These are phyloP conservation scores for Phytophthora nicotianae DNA, from an alignment of 352 stramenopile genomes.

Conservation along the genomic window DNA sequence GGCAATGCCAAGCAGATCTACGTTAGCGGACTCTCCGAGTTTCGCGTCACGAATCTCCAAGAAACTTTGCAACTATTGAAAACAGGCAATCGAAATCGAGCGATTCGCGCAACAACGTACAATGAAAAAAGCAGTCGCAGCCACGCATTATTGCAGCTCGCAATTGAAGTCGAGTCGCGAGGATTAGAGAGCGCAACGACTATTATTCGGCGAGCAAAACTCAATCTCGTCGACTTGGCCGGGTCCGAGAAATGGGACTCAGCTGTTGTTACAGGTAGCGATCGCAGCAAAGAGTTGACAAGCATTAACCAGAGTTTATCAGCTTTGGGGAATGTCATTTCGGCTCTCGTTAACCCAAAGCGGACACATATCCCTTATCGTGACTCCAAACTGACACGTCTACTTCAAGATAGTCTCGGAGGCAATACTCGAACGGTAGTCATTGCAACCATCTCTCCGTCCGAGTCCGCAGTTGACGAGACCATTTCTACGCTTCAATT, in stretches of 20 bases:
- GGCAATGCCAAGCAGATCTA: slow-evolving; percentile 87
- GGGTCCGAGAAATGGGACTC: slow-evolving; percentile 93
- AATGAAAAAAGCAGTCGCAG: slow-evolving; percentile 90
- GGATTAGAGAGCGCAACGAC: slow-evolving; percentile 67
- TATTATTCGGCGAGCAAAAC: slow-evolving; percentile 79
- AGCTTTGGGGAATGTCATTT: slow-evolving; percentile 90
- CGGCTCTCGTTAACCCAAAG: slow-evolving; percentile 71
- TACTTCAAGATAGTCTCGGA: slow-evolving; percentile 85
- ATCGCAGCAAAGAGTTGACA: slow-evolving; percentile 87
- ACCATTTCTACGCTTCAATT: slow-evolving; percentile 92
- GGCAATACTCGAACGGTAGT: slow-evolving; percentile 92
- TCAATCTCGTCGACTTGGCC: slow-evolving; percentile 93
- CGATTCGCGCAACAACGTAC: slow-evolving; percentile 86
- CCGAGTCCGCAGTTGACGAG: slow-evolving; percentile 79
- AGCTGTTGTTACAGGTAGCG: slow-evolving; percentile 63
- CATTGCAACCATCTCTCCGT: slow-evolving; percentile 90
- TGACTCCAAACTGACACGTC: slow-evolving; percentile 96
- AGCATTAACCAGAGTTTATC: slow-evolving; percentile 94
- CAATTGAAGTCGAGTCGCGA: slow-evolving; percentile 78
- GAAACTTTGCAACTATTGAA: slow-evolving; percentile 85
- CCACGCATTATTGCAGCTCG: slow-evolving; percentile 87
- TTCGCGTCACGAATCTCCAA: slow-evolving; percentile 77
- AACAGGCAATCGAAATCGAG: slow-evolving; percentile 82
- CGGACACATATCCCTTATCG: slow-evolving; percentile 94
- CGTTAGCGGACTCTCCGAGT: slow-evolving; percentile 90